Conservation (phyloP, 1,284 basidiomycete genomes). For the Fomes fomentarius region DNA sequence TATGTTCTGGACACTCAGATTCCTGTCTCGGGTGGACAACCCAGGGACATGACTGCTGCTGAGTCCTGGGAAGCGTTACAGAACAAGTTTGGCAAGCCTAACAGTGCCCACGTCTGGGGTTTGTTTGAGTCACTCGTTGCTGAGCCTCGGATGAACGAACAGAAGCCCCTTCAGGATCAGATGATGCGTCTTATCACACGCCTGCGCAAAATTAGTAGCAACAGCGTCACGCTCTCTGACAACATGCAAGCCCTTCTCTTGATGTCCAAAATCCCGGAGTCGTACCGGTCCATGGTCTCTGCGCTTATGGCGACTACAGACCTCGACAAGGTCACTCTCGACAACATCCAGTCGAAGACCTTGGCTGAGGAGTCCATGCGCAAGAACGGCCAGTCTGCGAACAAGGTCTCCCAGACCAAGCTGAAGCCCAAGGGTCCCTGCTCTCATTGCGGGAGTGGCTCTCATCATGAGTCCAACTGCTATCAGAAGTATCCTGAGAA, state of each 20-base stretch:
- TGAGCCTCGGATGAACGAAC: background rate
- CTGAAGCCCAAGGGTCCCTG: constrained; percentile 1
- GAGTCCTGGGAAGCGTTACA: background rate
- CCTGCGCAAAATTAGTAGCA: background rate
- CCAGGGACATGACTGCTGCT: background rate
- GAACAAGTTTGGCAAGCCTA: background rate
- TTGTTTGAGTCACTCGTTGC: background rate
- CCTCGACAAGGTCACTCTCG: background rate
- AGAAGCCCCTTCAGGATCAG: background rate
- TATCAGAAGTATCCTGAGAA: background rate
- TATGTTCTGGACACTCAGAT: background rate
- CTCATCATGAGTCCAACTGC: background rate
- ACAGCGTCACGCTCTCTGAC: background rate
- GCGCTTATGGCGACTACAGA: constrained; percentile 1
- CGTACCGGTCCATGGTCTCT: constrained; percentile 1
- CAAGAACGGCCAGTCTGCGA: background rate
- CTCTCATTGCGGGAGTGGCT: background rate
- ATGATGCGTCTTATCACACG: background rate
- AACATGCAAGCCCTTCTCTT: background rate
- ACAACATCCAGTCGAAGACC: background rate
- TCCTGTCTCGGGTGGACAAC: background rate
- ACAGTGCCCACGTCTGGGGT: background rate
- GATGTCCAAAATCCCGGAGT: background rate
- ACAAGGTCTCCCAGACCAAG: background rate
- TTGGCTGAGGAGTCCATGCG: background rate